Conservation (phyloP, 2,329 filamentous ascomycete genomes). For the Aspergillus floridensis region DNA sequence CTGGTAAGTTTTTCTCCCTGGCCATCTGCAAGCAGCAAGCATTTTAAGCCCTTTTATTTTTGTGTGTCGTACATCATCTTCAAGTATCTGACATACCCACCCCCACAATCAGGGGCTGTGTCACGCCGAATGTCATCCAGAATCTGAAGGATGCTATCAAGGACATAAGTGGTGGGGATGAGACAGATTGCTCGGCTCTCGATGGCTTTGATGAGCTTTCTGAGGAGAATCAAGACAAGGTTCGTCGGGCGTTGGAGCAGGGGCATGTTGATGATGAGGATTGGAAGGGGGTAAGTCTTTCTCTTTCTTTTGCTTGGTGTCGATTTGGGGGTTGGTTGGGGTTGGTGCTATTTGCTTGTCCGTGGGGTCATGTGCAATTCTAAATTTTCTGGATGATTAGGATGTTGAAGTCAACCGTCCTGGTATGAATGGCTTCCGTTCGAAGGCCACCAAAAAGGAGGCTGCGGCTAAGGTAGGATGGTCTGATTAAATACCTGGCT, state of each 20-base stretch:
- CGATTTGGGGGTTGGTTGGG: neutral
- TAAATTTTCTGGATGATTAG: constrained; percentile 44
- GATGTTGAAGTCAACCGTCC: constrained; percentile 71
- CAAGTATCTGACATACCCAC: neutral
- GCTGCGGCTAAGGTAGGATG: constrained; percentile 14
- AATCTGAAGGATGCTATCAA: constrained; percentile 57
- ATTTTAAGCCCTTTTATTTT: no score
- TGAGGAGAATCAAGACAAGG: constrained; percentile 67
- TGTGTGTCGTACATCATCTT: neutral
- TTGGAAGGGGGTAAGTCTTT: constrained; percentile 73
- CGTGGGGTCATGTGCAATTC: neutral
- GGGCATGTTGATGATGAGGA: constrained; percentile 82
- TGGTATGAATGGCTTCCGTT: constrained; percentile 63
- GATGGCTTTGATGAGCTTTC: constrained; percentile 80
- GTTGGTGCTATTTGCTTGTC: neutral
- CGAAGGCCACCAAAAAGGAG: constrained; percentile 36
- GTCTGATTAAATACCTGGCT: neutral
- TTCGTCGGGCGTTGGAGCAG: constrained; percentile 67
- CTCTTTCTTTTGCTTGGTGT: neutral
- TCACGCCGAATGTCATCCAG: constrained; percentile 70
- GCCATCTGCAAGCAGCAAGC: no score
- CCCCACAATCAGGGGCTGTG: constrained; percentile 67
- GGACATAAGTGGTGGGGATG: constrained; percentile 42
- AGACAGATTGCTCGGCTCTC: constrained; percentile 63
- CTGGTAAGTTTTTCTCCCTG: constrained; percentile 59